Conservation (phyloP, 148 eudicot genomes). For the Pouteria glomerata region DNA sequence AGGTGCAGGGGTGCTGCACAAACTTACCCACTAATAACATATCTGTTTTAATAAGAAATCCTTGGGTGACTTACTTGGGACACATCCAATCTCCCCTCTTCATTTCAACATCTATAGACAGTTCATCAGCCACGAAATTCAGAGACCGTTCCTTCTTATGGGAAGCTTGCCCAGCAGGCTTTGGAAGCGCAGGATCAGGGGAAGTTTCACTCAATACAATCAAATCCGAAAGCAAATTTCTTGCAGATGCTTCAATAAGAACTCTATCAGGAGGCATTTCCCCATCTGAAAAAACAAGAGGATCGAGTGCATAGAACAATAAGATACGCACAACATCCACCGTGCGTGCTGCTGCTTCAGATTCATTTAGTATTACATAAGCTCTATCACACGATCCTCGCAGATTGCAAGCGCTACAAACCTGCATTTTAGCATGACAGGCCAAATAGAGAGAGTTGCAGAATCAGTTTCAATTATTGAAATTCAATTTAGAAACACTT, state of each 20-base stretch:
- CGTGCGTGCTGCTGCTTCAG: slow-evolving; percentile 65
- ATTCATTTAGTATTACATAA: slow-evolving; percentile 46
- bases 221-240: slow-evolving; percentile 63
- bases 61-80: slow-evolving; percentile 40
- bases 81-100: slow-evolving; percentile 60
- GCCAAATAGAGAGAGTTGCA: no score
- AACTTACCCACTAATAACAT: no score
- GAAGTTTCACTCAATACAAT: slow-evolving; percentile 47
- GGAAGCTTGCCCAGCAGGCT: slow-evolving; percentile 23
- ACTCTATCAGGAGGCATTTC: slow-evolving; percentile 38
- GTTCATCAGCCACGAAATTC: slow-evolving; percentile 2
- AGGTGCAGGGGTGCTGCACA: no score
- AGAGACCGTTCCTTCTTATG: slow-evolving; percentile 25
- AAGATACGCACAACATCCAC: slow-evolving; percentile 88
- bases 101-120: slow-evolving; percentile 32
- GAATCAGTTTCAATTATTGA: neutral
- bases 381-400: slow-evolving; percentile 90
- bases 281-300: slow-evolving; percentile 42
- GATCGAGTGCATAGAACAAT: slow-evolving; percentile 65
- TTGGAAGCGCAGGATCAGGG: slow-evolving; percentile 31
- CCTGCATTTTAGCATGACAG: slow-evolving; percentile 60
- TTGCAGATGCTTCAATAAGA: slow-evolving; percentile 54
- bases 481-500: neutral
- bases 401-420: slow-evolving; percentile 63
- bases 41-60: neutral